These are phyloP conservation scores for Cordia subcordata DNA, from an alignment of 257 asterid genomes.

Conservation along the genomic window DNA sequence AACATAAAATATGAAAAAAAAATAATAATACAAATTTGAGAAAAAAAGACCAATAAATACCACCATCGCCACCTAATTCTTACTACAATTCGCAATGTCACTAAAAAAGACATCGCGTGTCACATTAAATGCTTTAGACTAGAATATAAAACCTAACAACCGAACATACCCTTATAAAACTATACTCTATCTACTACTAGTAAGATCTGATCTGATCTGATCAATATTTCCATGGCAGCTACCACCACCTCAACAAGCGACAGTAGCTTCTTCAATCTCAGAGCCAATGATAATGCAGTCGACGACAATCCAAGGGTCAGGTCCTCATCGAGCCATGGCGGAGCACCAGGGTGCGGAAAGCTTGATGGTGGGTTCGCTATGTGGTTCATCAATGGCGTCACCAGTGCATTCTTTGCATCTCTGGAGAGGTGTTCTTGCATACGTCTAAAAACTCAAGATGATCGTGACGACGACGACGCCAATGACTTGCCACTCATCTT, in stretches of 20 bases:
- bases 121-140: background rate
- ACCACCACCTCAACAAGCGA: constrained; percentile 23
- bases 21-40: too few species aligned
- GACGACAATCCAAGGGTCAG: constrained; percentile 31
- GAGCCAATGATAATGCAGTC: constrained; percentile 12
- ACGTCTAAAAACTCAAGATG: constrained; percentile 57
- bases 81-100: background rate
- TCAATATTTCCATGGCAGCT: constrained; percentile 33
- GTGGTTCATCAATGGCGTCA: constrained; percentile 66
- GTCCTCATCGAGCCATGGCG: constrained; percentile 20
- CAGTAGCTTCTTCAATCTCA: constrained; percentile 19
- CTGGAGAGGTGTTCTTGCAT: constrained; percentile 75
- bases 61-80: background rate
- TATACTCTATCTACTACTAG: too few species aligned
- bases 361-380: constrained; percentile 57
- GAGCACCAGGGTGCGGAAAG: constrained; percentile 34
- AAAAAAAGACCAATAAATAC: too few species aligned
- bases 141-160: background rate
- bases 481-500: constrained; percentile 52
- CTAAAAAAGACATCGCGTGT: background rate
- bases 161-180: background rate
- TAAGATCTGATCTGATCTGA: too few species aligned
- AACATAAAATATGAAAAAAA: too few species aligned
- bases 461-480: constrained; percentile 42
- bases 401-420: constrained; percentile 68